phyloP scores from a whole-genome alignment of 228 moss, liverwort and hornwort species.

The Sphagnum fallax region DNA sequence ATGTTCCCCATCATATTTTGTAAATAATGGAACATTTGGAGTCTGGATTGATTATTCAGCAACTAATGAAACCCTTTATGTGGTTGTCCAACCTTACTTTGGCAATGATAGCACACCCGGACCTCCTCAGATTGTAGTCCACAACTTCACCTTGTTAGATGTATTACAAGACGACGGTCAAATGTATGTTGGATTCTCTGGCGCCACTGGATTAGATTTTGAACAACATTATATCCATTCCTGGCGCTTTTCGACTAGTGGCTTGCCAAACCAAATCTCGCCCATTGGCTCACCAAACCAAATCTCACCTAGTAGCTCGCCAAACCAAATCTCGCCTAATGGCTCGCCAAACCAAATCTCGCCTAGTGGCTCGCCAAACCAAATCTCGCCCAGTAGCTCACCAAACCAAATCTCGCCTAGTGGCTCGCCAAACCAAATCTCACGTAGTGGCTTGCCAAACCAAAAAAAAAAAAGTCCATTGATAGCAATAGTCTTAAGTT shows the following conservation, averaged over 20 bases:
- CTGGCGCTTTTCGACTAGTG: slow-evolving; percentile 12
- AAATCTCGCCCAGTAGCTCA: no score
- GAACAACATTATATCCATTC: slow-evolving; percentile 11
- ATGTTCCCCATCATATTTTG: slow-evolving; percentile 3
- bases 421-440: not conserved
- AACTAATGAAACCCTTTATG: slow-evolving; percentile 2
- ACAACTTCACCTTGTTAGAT: not conserved
- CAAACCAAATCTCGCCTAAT: slow-evolving; percentile 1
- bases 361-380: no score
- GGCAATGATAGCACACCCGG: slow-evolving; percentile 3
- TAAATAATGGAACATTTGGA: slow-evolving; percentile 3
- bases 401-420: no score
- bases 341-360: slow-evolving; percentile 2
- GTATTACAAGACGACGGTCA: not conserved
- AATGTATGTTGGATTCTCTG: slow-evolving; percentile 12
- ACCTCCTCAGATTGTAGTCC: not conserved
- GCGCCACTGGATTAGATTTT: accelerated
- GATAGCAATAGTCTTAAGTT: not conserved
- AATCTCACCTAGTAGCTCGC: no score
- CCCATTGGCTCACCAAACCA: no score
- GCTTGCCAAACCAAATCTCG: slow-evolving; percentile 1
- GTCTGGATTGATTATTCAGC: slow-evolving; percentile 11
- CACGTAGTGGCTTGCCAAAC: not conserved
- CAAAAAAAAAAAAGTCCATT: not conserved
- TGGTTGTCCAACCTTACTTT: not conserved